Evolutionary conservation across 257 asterid genomes (phyloP).

Genomic region (Rehmannia glutinosa): DNA sequence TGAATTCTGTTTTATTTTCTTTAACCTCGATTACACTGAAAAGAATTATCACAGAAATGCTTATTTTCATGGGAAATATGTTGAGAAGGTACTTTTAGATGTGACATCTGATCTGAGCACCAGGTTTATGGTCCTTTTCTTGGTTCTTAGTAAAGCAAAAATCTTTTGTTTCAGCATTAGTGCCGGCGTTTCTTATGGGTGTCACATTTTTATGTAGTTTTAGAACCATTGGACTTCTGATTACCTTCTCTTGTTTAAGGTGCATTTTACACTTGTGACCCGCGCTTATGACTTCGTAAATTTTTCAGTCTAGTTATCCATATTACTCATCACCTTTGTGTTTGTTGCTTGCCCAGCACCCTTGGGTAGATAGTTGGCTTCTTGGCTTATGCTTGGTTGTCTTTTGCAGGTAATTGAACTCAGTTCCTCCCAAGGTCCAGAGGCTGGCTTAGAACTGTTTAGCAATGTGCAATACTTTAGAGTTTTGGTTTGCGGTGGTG

Average conservation of each 20-base stretch:
- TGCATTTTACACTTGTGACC: background rate
- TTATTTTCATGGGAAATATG: background rate
- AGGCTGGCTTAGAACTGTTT: slow-evolving; percentile 69
- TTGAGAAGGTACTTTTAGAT: no score
- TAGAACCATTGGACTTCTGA: background rate
- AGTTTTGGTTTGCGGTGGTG: slow-evolving; percentile 90
- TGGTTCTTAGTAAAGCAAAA: background rate
- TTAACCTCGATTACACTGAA: background rate
- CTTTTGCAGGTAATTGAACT: slow-evolving; percentile 65
- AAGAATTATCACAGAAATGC: no score
- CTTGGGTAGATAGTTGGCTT: background rate
- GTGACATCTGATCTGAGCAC: background rate
- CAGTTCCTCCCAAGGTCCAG: slow-evolving; percentile 73
- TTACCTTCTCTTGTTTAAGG: background rate
- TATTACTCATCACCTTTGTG: background rate
- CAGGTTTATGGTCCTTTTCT: background rate
- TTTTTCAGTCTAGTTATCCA: background rate
- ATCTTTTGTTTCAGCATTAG: background rate
- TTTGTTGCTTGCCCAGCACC: background rate
- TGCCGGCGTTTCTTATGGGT: background rate
- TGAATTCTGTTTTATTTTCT: background rate
- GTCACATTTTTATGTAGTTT: background rate
- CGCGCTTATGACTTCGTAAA: background rate
- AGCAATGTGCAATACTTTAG: slow-evolving; percentile 59
- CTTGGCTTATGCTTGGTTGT: slow-evolving; percentile 19